A percentile compares a stretch with the other conserved stretches of the same genome.
Evolutionary conservation across 2,329 filamentous ascomycete species (phyloP).

Genomic region (Escovopsis sp.): DNA sequence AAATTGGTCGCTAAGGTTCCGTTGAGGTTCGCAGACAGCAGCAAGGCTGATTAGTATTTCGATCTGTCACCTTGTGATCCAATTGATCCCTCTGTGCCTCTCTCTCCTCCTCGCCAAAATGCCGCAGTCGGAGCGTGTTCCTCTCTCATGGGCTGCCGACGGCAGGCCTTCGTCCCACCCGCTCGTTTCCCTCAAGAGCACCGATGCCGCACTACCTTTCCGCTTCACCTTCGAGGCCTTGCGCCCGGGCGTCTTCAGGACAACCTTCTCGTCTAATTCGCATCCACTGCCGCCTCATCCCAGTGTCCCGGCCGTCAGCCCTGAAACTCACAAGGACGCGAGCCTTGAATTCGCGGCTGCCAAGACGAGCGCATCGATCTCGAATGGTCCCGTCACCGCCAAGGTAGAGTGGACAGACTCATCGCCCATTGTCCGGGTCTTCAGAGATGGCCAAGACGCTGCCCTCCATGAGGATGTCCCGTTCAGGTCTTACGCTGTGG

Average conservation of each 20-base stretch:
- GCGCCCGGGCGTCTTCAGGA: slow-evolving; percentile 49
- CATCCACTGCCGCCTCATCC: slow-evolving; percentile 53
- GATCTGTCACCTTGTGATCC: no score
- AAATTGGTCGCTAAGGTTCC: no score
- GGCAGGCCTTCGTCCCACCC: slow-evolving; percentile 14
- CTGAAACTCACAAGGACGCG: slow-evolving; percentile 16
- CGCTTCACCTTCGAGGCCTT: slow-evolving; percentile 50
- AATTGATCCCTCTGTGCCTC: no score
- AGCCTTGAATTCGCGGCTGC: slow-evolving; percentile 8
- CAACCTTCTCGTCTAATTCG: slow-evolving; percentile 46
- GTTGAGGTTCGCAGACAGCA: no score
- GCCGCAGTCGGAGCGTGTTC: slow-evolving; percentile 18
- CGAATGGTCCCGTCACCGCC: slow-evolving; percentile 34
- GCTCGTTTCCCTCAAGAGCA: slow-evolving; percentile 10
- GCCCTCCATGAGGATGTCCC: slow-evolving; percentile 48
- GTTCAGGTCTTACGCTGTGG: slow-evolving; percentile 49
- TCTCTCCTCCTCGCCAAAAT: slow-evolving; percentile 1
- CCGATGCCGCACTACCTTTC: slow-evolving; percentile 23
- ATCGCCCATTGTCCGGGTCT: slow-evolving; percentile 43
- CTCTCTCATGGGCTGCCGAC: slow-evolving; percentile 13
- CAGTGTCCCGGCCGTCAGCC: slow-evolving; percentile 30
- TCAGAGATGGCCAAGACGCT: slow-evolving; percentile 24
- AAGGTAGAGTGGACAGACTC: slow-evolving; percentile 40
- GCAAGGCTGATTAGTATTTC: no score
- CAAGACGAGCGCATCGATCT: slow-evolving; percentile 26